These are phyloP conservation scores for Nicotiana knightiana DNA, from an alignment of 257 asterid genomes.

Conservation along the genomic window DNA sequence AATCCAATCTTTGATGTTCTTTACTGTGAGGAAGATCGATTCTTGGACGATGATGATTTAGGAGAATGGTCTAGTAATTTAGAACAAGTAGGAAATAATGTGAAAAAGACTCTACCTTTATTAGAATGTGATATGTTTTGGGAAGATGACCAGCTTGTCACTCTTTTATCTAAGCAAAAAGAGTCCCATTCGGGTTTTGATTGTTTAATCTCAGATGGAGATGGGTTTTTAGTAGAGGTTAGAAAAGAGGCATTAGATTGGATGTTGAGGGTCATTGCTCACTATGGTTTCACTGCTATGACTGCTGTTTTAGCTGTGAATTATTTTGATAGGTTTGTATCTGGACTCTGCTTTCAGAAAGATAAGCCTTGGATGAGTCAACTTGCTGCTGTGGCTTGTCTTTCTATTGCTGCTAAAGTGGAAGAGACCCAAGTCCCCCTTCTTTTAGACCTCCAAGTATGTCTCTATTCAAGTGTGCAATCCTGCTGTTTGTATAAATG, in stretches of 20 bases:
- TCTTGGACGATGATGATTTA: conserved; percentile 44
- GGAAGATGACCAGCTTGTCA: conserved; percentile 71
- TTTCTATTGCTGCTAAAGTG: conserved; percentile 92
- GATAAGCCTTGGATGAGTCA: conserved; percentile 98
- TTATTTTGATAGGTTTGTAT: conserved; percentile 61
- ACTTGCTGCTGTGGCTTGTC: conserved; percentile 84
- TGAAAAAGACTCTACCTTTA: conserved; percentile 29
- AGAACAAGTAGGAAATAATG: conserved; percentile 18
- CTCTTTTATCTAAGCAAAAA: conserved; percentile 56
- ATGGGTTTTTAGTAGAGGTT: conserved; percentile 37
- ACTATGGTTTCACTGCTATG: conserved; percentile 49
- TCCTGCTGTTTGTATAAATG: conserved; percentile 33
- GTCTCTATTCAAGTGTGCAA: conserved; percentile 16
- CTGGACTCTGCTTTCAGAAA: conserved; percentile 54
- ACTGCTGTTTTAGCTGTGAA: conserved; percentile 69
- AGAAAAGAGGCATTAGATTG: conserved; percentile 63
- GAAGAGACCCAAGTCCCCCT: conserved; percentile 92
- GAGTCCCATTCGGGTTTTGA: conserved; percentile 20
- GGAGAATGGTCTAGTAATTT: conserved; percentile 24
- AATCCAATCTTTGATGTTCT: conserved; percentile 64
- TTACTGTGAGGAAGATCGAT: conserved; percentile 67
- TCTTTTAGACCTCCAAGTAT: conserved; percentile 78
- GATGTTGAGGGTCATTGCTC: conserved; percentile 59
- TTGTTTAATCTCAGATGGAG: conserved; percentile 35
- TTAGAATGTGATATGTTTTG: conserved; percentile 64